phyloP scores from a whole-genome alignment of 2,329 filamentous ascomycete genomes.

The Claviceps monticola region DNA sequence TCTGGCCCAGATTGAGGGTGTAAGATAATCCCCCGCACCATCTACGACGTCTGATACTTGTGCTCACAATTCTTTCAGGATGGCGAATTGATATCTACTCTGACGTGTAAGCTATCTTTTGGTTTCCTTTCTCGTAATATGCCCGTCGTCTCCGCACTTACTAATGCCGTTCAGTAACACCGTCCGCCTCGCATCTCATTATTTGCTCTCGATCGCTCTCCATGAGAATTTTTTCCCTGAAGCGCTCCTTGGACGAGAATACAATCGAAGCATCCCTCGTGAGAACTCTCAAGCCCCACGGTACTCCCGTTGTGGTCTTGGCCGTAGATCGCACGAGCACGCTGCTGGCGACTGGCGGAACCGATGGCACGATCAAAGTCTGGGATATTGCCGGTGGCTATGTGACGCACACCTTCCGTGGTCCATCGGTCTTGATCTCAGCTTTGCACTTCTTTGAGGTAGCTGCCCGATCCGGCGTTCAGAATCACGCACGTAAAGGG shows the following conservation, averaged over 20 bases:
- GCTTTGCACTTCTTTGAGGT: constrained; percentile 85
- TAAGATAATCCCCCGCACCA: constrained; percentile 23
- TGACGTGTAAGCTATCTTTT: constrained; percentile 37
- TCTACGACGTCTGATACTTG: not conserved
- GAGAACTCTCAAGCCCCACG: constrained; percentile 77
- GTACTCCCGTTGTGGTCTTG: constrained; percentile 75
- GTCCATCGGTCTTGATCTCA: constrained; percentile 81
- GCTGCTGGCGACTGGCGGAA: constrained; percentile 79
- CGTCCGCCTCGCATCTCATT: constrained; percentile 74
- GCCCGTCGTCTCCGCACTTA: constrained; percentile 4
- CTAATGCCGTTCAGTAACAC: constrained; percentile 49
- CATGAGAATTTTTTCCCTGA: constrained; percentile 79
- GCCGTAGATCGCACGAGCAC: constrained; percentile 80
- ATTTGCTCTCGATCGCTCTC: constrained; percentile 90
- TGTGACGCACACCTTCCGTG: constrained; percentile 88
- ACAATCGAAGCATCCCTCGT: constrained; percentile 53
- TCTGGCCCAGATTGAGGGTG: constrained; percentile 76
- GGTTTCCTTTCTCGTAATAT: not conserved
- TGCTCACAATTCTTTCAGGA: constrained; percentile 34
- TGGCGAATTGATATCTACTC: constrained; percentile 64
- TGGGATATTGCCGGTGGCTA: constrained; percentile 90
- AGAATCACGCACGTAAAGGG: constrained; percentile 13
- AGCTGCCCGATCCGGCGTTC: constrained; percentile 27
- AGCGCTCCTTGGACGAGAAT: constrained; percentile 39
- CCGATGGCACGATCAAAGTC: constrained; percentile 87